phyloP scores from a whole-genome alignment of 2,329 filamentous ascomycete genomes.

The Colletotrichum incanum region DNA sequence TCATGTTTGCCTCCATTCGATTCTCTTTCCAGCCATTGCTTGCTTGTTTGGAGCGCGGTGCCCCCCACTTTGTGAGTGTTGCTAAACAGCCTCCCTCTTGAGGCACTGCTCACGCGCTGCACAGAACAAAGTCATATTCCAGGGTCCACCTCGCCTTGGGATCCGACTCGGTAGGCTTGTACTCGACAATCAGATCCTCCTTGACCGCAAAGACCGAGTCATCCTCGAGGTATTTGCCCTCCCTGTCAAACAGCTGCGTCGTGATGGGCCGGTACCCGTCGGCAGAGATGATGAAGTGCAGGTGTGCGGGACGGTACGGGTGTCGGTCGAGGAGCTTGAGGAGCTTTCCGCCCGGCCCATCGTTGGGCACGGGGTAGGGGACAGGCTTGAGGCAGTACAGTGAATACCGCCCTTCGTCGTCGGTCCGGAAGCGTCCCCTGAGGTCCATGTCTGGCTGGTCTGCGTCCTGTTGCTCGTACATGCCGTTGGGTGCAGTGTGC shows the following conservation, averaged over 20 bases:
- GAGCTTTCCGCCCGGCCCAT: slow-evolving; percentile 50
- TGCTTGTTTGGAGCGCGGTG: background rate
- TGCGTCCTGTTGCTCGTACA: slow-evolving; percentile 82
- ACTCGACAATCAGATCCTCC: slow-evolving; percentile 50
- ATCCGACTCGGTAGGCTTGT: slow-evolving; percentile 46
- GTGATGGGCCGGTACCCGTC: slow-evolving; percentile 74
- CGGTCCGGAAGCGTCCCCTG: slow-evolving; percentile 80
- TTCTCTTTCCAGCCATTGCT: no score
- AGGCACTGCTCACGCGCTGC: slow-evolving; percentile 11
- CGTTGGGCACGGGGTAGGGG: slow-evolving; percentile 62
- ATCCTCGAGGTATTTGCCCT: slow-evolving; percentile 66
- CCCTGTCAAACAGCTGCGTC: slow-evolving; percentile 76
- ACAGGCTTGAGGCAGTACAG: slow-evolving; percentile 75
- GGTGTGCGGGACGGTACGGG: slow-evolving; percentile 53
- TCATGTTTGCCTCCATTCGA: no score
- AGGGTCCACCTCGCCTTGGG: slow-evolving; percentile 46
- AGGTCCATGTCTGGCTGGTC: slow-evolving; percentile 82
- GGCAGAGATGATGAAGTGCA: slow-evolving; percentile 57
- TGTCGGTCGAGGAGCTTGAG: slow-evolving; percentile 52
- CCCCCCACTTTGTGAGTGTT: background rate
- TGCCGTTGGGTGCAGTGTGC: slow-evolving; percentile 74
- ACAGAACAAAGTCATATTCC: slow-evolving; percentile 48
- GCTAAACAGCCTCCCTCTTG: no score
- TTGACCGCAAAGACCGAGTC: slow-evolving; percentile 57
- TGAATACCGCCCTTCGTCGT: slow-evolving; percentile 74